phyloP scores from a whole-genome alignment of 768 basidiomycete genomes.

The Paxillus rubicundulus region DNA sequence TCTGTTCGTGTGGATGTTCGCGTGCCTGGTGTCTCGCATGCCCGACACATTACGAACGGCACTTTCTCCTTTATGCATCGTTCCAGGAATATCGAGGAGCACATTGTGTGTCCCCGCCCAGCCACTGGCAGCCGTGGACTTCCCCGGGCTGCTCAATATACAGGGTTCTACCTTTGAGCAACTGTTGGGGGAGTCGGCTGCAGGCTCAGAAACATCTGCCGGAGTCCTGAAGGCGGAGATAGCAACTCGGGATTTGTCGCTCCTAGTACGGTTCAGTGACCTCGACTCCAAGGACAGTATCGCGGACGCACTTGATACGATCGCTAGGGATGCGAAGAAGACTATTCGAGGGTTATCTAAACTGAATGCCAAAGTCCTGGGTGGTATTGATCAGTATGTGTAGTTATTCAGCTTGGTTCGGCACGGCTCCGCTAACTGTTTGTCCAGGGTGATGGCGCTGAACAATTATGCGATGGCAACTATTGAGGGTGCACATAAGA shows the following conservation, averaged over 20 bases:
- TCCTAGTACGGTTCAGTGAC: conserved; percentile 61
- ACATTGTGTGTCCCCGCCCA: conserved; percentile 38
- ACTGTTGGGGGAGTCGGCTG: conserved; percentile 56
- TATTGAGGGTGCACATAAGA: conserved; percentile 41
- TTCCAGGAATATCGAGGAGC: conserved; percentile 56
- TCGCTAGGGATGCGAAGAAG: conserved; percentile 60
- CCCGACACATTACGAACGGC: conserved; percentile 43
- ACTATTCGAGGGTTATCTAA: conserved; percentile 59
- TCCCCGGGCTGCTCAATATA: conserved; percentile 55
- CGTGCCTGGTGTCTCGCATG: conserved; percentile 40
- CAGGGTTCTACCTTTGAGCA: conserved; percentile 64
- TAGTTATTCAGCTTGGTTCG: neutral
- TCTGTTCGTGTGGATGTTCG: conserved; percentile 50
- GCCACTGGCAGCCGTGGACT: conserved; percentile 46
- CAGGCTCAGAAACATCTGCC: conserved; percentile 57
- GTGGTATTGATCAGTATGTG: conserved; percentile 70
- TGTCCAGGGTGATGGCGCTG: conserved; percentile 62
- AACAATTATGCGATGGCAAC: conserved; percentile 67
- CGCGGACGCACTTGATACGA: conserved; percentile 48
- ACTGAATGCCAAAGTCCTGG: conserved; percentile 64
- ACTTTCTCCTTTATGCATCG: conserved; percentile 56
- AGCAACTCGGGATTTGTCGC: conserved; percentile 66
- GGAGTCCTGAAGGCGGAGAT: conserved; percentile 77
- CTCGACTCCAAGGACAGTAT: conserved; percentile 58
- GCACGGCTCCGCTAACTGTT: conserved; percentile 2